Conservation (phyloP, 164 flowering plant species). For the Saururus chinensis region DNA sequence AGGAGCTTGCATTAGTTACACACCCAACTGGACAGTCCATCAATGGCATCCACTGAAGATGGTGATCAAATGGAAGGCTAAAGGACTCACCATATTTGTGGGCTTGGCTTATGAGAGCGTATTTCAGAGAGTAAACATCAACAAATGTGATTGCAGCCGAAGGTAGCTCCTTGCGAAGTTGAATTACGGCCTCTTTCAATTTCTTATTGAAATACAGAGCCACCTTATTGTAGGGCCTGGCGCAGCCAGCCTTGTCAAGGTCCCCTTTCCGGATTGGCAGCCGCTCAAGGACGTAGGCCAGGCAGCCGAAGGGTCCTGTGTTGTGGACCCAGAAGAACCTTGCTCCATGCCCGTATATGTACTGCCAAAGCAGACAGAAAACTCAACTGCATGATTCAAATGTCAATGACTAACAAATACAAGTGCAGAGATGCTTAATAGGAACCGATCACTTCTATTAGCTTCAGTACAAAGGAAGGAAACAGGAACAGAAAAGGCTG, state of each 20-base stretch:
- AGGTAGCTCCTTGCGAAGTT: conserved; percentile 29
- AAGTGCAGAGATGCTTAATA: not conserved
- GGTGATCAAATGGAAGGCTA: not conserved
- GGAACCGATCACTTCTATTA: no score
- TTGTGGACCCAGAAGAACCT: conserved; percentile 57
- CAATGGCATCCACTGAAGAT: no score
- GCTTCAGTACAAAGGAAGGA: not conserved
- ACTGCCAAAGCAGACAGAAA: conserved; percentile 7
- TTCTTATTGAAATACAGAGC: conserved; percentile 32
- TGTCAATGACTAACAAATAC: not conserved
- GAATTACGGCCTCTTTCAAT: conserved; percentile 26
- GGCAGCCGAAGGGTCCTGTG: conserved; percentile 54
- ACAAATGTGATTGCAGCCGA: conserved; percentile 38
- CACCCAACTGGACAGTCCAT: no score
- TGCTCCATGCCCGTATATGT: conserved; percentile 31
- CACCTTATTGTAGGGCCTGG: conserved; percentile 29
- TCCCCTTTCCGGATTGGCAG: conserved; percentile 15
- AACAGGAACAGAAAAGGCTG: no score
- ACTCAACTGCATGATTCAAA: not conserved
- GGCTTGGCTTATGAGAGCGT: conserved; percentile 35
- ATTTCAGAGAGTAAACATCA: conserved; percentile 42
- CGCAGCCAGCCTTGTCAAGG: conserved; percentile 40
- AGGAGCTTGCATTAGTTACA: no score
- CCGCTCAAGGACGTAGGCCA: conserved; percentile 26
- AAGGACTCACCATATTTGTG: conserved; percentile 24